These are phyloP conservation scores for Tricladium varicosporioides DNA, from an alignment of 2,329 filamentous ascomycete genomes.

Conservation along the genomic window DNA sequence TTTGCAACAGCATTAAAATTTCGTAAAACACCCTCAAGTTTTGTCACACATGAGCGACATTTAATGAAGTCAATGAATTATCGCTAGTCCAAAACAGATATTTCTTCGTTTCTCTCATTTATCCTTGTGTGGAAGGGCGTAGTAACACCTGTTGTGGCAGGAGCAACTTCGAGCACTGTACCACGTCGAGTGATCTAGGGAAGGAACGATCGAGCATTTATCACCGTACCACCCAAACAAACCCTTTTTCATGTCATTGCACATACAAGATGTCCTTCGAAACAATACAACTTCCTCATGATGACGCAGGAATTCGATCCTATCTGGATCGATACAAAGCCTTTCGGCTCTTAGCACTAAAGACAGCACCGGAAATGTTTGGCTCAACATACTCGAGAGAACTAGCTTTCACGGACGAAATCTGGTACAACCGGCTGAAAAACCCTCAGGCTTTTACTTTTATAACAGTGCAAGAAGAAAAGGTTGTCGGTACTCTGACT, in stretches of 20 bases:
- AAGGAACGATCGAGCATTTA: too few relatives aligned
- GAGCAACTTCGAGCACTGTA: too few relatives aligned
- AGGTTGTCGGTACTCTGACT: slow-evolving; percentile 34
- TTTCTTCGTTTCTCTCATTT: too few relatives aligned
- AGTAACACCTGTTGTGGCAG: too few relatives aligned
- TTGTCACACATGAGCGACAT: too few relatives aligned
- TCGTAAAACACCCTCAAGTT: too few relatives aligned
- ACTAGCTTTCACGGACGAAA: slow-evolving; percentile 34
- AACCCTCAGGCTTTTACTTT: slow-evolving; percentile 38
- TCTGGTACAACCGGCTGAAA: slow-evolving; percentile 37
- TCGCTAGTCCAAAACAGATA: too few relatives aligned
- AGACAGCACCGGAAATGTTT: slow-evolving; percentile 35
- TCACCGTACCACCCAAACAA: neutral
- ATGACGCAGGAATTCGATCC: slow-evolving; percentile 21
- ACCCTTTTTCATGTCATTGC: neutral
- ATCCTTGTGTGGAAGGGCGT: too few relatives aligned
- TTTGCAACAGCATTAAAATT: too few relatives aligned
- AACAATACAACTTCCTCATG: slow-evolving; percentile 26
- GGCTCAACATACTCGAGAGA: slow-evolving; percentile 40
- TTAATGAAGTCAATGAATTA: too few relatives aligned
- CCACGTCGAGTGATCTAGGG: too few relatives aligned
- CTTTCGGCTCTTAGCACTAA: slow-evolving; percentile 27
- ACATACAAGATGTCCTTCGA: slow-evolving; percentile 23
- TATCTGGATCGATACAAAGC: slow-evolving; percentile 26
- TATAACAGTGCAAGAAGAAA: slow-evolving; percentile 30